A percentile compares a stretch with the other conserved stretches of the same genome.
phyloP scores from a whole-genome alignment of 805 yeast species.

The Candida vartiovaarae region DNA sequence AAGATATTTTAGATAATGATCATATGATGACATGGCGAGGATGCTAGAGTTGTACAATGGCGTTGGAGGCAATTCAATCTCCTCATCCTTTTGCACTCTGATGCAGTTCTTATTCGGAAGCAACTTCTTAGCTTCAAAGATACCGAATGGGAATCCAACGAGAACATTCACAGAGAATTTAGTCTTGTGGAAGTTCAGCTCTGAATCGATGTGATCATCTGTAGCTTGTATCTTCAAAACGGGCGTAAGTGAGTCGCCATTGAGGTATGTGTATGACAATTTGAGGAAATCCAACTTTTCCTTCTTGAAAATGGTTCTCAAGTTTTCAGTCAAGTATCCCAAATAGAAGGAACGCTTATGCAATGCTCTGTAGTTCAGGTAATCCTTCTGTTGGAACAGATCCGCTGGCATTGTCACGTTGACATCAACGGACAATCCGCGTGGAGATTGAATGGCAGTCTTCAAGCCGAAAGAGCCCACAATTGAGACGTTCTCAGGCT shows the following conservation, averaged over 20 bases:
- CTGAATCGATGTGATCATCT: conserved; percentile 35
- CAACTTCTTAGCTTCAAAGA: conserved; percentile 70
- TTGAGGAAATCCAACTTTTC: conserved; percentile 41
- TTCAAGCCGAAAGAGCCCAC: conserved; percentile 89
- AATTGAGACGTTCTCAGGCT: conserved; percentile 70
- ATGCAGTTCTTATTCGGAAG: conserved; percentile 78
- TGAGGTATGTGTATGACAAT: conserved; percentile 59
- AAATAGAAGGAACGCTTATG: conserved; percentile 86
- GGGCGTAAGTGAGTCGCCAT: conserved; percentile 76
- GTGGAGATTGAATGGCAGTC: conserved; percentile 61
- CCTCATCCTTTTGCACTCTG: conserved; percentile 42
- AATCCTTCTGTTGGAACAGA: conserved; percentile 80
- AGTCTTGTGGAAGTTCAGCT: conserved; percentile 59
- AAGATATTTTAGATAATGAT: conserved; percentile 64
- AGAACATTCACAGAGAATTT: conserved; percentile 66
- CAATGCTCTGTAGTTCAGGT: conserved; percentile 79
- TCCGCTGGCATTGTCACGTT: conserved; percentile 73
- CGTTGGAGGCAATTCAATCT: conserved; percentile 55
- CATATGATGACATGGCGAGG: conserved; percentile 59
- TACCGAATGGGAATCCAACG: conserved; percentile 62
- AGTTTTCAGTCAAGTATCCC: conserved; percentile 66
- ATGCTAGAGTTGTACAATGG: conserved; percentile 83
- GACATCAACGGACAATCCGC: conserved; percentile 67
- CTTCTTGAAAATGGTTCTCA: conserved; percentile 46
- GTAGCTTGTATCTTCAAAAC: conserved; percentile 57